Evolutionary conservation across 2,329 filamentous ascomycete genomes (phyloP), one percentile per base, ranked within the genome.

Genomic region (Pestalotiopsis sp.): DNA sequence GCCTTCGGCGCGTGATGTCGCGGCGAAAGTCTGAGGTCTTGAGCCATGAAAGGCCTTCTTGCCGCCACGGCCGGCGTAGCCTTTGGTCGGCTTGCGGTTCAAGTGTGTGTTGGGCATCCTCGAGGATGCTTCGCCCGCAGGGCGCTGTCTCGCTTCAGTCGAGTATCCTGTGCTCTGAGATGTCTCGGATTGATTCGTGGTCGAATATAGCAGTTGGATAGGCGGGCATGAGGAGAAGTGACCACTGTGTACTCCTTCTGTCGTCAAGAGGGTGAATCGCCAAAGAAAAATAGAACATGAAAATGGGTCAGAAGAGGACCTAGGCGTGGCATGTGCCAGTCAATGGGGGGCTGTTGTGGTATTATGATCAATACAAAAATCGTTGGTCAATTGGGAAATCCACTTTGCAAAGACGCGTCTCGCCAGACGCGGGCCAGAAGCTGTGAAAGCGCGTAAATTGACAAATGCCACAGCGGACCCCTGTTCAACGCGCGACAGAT

Each of bases 1-100:
- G 66, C 89, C 91, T 84, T 99, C 97, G 67, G 90, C 90, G 68
- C 92, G 89, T 63, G 92, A 83, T 31, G 90, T 89, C 41, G 93
- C 90, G 68, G 95, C 90, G 73, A 98, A 93, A 4, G 93, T 97
- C 77, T 85, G 75, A 87, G 84, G 71, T 87, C 86, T 70, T 17
- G 82, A 84, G 76, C 92, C 92, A 86, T 93, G 92, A 80, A 91
- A 92, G 70, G 90, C 88, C 66, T 85, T 81, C 79, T 92, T 93
- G 69, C 88, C 88, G 57, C 82, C 91, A 83, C 80, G 93, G 83
- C 83, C 92, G 83, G 81, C 92, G 86, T 87, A 89, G 76, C 90
- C 89, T 78, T 90, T 90, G 77, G 89, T 85, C 60, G 90, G 90
- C 76, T 84, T 84, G 68, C 89, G 83, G 25, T 59, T 66, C 74